phyloP scores from a whole-genome alignment of 148 eudicot genomes.

The Arctostaphylos glauca region DNA sequence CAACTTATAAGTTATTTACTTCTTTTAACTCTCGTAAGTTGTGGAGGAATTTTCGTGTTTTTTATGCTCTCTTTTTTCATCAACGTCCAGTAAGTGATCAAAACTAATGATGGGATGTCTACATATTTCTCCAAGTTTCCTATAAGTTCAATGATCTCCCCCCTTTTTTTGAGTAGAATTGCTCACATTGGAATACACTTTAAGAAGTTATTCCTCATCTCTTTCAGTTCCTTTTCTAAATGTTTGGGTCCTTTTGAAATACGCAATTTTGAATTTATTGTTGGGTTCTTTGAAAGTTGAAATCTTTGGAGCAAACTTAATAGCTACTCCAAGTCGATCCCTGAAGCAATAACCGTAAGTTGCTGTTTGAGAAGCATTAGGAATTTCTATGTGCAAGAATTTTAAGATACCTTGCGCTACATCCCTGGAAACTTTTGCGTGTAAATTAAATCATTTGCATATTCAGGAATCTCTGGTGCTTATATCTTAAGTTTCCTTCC shows the following conservation, averaged over 20 bases:
- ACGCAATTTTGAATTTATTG: neutral
- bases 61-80: neutral
- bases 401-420: neutral
- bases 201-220: neutral
- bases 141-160: neutral
- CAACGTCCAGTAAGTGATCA: neutral
- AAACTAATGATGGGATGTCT: too few species aligned
- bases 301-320: neutral
- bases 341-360: neutral
- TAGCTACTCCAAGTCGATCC: neutral
- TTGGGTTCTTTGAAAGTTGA: neutral
- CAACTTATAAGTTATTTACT: neutral
- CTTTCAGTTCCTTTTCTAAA: neutral
- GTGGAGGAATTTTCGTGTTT: neutral
- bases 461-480: neutral
- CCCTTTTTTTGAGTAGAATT: neutral
- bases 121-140: too few species aligned
- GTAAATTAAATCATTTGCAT: neutral
- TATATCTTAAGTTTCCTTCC: neutral
- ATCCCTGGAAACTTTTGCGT: neutral
- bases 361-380: neutral
- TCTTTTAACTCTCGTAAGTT: neutral
- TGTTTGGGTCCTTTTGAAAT: neutral
- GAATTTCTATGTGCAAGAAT: neutral
- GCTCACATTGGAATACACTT: neutral